Evolutionary conservation across 208 protist genomes (phyloP), one percentile per base, ranked within the genome.

Genomic region (Wallacemonas sp.): DNA sequence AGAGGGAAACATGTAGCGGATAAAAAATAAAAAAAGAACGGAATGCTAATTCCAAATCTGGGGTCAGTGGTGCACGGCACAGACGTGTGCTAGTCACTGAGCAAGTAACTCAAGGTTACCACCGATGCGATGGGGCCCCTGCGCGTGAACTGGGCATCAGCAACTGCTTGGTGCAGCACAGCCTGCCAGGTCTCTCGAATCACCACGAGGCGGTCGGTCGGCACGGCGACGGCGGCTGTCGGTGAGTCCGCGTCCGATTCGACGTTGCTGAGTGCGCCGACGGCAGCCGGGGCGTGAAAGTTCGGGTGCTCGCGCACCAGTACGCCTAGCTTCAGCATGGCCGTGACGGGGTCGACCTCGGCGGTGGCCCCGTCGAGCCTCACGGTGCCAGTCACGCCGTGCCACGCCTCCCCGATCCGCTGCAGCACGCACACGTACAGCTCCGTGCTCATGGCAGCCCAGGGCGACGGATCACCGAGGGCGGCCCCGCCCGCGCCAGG

Each of bases 291-390:
- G 8, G 22, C 7, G 25, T n/a, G 11, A 22, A 33, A 55, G 48
- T 32, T 26, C 16, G 48, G 2, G 18, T 55, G 48, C 22, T 55
- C 22, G 7, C 48, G 2, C 22, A 55, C 5, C 3, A 32, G 26
- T 7, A 55, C 23, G 48, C 48, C 25, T 8, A 55, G 23, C 26
- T 55, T 55, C 25, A 55, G 26, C 48, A 55, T 55, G 25, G 25
- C 48, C 23, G 7, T 22, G 11, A 0, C n/a, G 42, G 42, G 42
- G n/a, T 14, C 42, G 0, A 23, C 42, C 16, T 39, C 36, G 8
- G 36, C 36, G 8, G 36, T 39, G 4, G 36, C 36, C 12, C 8
- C 4, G 12, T 12, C 36, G 36, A 39, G 36, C 8, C 4, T 39
- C 36, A 39, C 16, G 7, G 25, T 32, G 7, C 48, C 48, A 55